Percentiles rank a stretch among this genome's conserved stretches.
Evolutionary conservation across 306 rosid genomes (phyloP).

Genomic region (Gillenia trifoliata): DNA sequence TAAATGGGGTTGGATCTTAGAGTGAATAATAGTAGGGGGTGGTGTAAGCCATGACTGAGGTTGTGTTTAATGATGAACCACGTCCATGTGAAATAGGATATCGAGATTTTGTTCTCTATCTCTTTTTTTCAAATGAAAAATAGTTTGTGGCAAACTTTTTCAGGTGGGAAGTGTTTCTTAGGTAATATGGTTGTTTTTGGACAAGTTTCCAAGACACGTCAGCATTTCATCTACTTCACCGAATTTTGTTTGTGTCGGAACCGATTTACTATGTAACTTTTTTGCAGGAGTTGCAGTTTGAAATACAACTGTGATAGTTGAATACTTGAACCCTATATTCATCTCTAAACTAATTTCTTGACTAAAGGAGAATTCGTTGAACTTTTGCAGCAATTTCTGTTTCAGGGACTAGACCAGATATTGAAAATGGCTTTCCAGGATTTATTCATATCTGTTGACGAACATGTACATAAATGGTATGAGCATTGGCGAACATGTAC

Average conservation of each 20-base stretch:
- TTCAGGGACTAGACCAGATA: slow-evolving; percentile 62
- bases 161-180: too few species aligned
- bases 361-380: not conserved
- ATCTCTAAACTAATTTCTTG: not conserved
- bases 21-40: not conserved
- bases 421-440: slow-evolving; percentile 68
- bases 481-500: too few species aligned
- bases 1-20: not conserved
- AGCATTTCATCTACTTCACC: not conserved
- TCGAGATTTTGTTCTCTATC: not conserved
- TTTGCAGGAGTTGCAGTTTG: not conserved
- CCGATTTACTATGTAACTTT: not conserved
- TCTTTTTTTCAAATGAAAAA: not conserved
- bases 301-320: not conserved
- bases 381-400: slow-evolving; percentile 38
- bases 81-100: not conserved
- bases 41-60: not conserved
- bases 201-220: not conserved
- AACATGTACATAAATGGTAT: not conserved
- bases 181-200: too few species aligned
- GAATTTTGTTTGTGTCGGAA: not conserved
- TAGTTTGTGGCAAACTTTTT: too few species aligned
- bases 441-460: slow-evolving; percentile 29
- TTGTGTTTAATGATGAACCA: not conserved
- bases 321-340: not conserved